Base-by-base conservation (phyloP, 83 land plant species). In the Diphasiastrum complanatum region DNA sequence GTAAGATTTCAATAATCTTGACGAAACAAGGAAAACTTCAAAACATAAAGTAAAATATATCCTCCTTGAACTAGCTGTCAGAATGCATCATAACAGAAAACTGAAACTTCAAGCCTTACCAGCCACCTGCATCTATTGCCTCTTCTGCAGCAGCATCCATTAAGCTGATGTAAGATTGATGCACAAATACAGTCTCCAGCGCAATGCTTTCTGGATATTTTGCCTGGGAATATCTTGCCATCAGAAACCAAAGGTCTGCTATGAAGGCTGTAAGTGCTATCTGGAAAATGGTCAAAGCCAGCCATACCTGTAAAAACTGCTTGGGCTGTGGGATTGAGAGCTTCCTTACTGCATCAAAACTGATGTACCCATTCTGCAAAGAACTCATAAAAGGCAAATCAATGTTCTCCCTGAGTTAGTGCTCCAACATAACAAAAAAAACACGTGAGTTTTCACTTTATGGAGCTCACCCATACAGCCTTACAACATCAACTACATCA, bases 91-190 rank as follows among this genome's bases (percentile, higher is more conserved):
- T n/a, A n/a, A n/a, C 10, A 5, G 64, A 25, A 14, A 28, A 46
- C 12, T 19, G 16, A 38, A 55, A 4, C 19, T 33, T 12, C 11
- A 48, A 12, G 3, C 16, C 81, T 75, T 77, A 93, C 99, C 97
- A 95, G 53, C 82, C 80, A 57, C 73, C 80, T 51, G 74, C 78
- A 8, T 80, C 85, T 61, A 95, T 64, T 16, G 87, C 84, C 65
- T 95, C 97, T 60, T 84, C 93, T 45, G 78, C 68, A 66, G 97
- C 77, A 63, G 95, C 70, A 84, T 95, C 91, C 75, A 89, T 63
- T 83, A 90, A 83, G 64, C 83, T 85, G 54, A 86, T 70, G 61
- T 79, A 68, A 31, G 99, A 95, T 16, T 84, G 71, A 47, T 89
- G 97, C 41, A 82, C 72, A 65, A 89, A 95, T 25, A 81, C 75